These are phyloP conservation scores for Detonula confervacea DNA, from an alignment of 352 stramenopile genomes.

Conservation along the genomic window DNA sequence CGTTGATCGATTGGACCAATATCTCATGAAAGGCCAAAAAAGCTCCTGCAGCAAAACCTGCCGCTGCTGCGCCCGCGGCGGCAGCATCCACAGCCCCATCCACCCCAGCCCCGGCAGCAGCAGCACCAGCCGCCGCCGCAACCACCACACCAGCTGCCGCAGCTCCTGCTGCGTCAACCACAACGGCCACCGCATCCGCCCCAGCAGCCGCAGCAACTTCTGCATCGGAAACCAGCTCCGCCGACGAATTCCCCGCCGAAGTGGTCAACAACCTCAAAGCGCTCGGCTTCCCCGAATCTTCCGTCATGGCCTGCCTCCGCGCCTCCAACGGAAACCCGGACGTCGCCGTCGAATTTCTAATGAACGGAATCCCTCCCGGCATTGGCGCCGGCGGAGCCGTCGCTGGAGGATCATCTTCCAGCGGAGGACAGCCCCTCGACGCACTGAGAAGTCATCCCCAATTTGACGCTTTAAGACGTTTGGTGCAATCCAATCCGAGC, in stretches of 20 bases:
- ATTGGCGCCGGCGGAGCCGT: slow-evolving; percentile 28
- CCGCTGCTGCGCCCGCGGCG: slow-evolving; percentile 45
- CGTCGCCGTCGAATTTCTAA: slow-evolving; percentile 89
- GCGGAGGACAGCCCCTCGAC: slow-evolving; percentile 60
- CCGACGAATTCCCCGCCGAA: slow-evolving; percentile 66
- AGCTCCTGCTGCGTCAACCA: slow-evolving; percentile 34
- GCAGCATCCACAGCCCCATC: slow-evolving; percentile 37
- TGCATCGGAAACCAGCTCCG: slow-evolving; percentile 35
- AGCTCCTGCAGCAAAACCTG: slow-evolving; percentile 56
- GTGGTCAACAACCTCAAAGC: slow-evolving; percentile 80
- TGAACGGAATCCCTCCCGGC: slow-evolving; percentile 86
- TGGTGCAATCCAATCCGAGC: slow-evolving; percentile 87
- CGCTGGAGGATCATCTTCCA: slow-evolving; percentile 34
- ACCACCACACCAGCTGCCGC: slow-evolving; percentile 47
- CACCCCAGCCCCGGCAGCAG: slow-evolving; percentile 25
- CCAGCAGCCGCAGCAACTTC: slow-evolving; percentile 18
- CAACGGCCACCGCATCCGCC: slow-evolving; percentile 15
- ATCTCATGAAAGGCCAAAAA: slow-evolving; percentile 49
- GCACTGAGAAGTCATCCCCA: slow-evolving; percentile 87
- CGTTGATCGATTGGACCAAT: neutral
- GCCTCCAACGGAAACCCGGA: slow-evolving; percentile 87
- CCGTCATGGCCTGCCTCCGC: slow-evolving; percentile 81
- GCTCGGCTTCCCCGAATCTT: slow-evolving; percentile 87
- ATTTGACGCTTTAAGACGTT: slow-evolving; percentile 86
- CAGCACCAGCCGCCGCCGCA: slow-evolving; percentile 37